Base-by-base conservation (phyloP, 805 yeast genomes). In the Dipodascus geniculatus region DNA sequence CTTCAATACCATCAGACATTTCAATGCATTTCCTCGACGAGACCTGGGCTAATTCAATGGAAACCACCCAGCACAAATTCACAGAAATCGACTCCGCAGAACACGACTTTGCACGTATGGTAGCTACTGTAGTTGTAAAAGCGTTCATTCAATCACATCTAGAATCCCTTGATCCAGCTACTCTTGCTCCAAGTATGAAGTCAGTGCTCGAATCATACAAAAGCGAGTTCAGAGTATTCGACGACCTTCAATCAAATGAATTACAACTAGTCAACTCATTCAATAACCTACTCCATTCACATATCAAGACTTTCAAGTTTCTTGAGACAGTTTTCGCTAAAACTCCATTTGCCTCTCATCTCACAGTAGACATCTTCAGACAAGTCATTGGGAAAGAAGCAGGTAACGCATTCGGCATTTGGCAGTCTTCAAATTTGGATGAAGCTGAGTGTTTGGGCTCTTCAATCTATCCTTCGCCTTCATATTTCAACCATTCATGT, bases 341-440 rank as follows among this genome's bases (percentile, higher is more conserved):
- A 1, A n/a, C 44, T 6, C 22, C 33, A 2, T 60, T 62, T 1
- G 56, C 57, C 19, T 58, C 74, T 24, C 72, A 70, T 38, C 64
- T 81, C 14, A 71, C 74, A 2, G 63, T 75, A 1, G 65, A 64
- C 1, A 56, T 56, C 2, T 64, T 81, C 17, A 68, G 85, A 49
- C 65, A 68, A 16, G 73, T 79, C 1, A 67, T 79, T 50, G 87
- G 87, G 1, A 68, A 75, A 42, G 83, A 82, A 58, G 75, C 80
- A 51, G 82, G 84, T 16, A 82, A 82, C 61, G 82, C 87, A 0
- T 82, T 82, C 65, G 87, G 87, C 1, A 79, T 81, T 22, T 81
- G 87, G 85, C 79, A 82, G 50, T 64, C 60, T 3, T 65, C 71
- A 16, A 58, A 68, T 1, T 65, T 58, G 3, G 67, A 63, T 2